Evolutionary conservation across 1,284 basidiomycete species (phyloP), one percentile per base, ranked within the genome.

Genomic region (Schizophyllum commune): DNA sequence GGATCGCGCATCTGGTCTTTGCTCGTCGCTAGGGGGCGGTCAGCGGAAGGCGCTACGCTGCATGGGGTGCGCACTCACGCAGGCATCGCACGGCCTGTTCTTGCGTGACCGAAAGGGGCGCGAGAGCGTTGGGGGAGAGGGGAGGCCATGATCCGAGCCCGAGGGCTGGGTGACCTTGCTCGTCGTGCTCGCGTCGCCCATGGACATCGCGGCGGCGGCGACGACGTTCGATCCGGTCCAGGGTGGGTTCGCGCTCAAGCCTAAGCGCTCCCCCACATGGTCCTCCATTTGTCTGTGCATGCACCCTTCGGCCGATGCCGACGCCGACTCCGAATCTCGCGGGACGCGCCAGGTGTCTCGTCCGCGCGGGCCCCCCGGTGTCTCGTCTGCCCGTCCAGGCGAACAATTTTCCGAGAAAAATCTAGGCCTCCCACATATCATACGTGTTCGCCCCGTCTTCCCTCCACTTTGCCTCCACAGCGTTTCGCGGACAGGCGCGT

Each of bases 1-100:
- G 61, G n/a, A 69, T 69, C 7, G 68, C 67, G 52, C 68, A 69
- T 13, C 67, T 61, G 22, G 65, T 67, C 52, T 68, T 68, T 11
- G 67, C 64, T 19, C 66, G 59, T 58, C 66, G 63, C 66, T 66
- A 56, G 51, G 20, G 55, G 13, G 33, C 55, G 39, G 58, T 32
- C 19, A 52, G 8, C 13, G 34, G 22, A 6, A 39, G 51, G 20
- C 21, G 55, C 33, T 9, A 56, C 55, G 57, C 9, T 55, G 5
- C 27, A 33, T 52, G 55, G 51, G 9, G 51, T 21, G 5, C n/a
- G 19, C 27, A 60, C 65, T 19, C 19, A 66, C 64, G 51, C 66
- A 67, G 52, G 60, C 62, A 47, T 67, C 66, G 39, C 66, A 67
- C 15, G 66, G 66, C 39, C 66, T 55, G 27, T 63, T 61, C 57